Percentiles rank a stretch among this genome's conserved stretches.
Evolutionary conservation across 257 asterid species (phyloP).

Genomic region (Nicotiana otophora): DNA sequence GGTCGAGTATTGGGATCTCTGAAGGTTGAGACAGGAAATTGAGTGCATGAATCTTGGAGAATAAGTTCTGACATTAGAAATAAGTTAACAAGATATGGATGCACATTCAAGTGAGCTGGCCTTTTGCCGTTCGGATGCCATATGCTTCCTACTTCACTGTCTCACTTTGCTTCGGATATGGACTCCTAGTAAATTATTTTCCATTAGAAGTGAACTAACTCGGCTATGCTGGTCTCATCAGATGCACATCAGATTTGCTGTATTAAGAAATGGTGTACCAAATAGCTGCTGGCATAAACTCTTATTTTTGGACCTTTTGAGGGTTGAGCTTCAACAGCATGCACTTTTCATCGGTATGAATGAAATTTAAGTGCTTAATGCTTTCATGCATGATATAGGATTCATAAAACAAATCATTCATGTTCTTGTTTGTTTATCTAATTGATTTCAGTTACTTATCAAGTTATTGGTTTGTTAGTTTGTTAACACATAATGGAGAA

Average conservation of each 20-base stretch:
- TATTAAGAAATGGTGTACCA: not conserved
- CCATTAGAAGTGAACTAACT: not conserved
- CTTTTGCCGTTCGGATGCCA: not conserved
- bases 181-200: not conserved
- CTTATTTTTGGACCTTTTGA: too few species aligned
- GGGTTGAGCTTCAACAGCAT: not conserved
- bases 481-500: not conserved
- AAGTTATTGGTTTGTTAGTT: not conserved
- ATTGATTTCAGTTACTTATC: not conserved
- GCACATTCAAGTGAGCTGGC: not conserved
- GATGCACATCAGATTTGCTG: not conserved
- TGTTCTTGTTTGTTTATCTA: not conserved
- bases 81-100: conserved; percentile 13
- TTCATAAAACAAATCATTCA: not conserved
- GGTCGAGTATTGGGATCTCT: conserved; percentile 16
- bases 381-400: not conserved
- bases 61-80: conserved; percentile 13
- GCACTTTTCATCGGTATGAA: not conserved
- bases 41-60: conserved; percentile 18
- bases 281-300: not conserved
- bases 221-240: not conserved
- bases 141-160: conserved; percentile 16
- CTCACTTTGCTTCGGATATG: conserved; percentile 1
- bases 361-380: not conserved
- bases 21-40: conserved; percentile 21